Percentiles rank a stretch among this genome's conserved stretches.
These are phyloP conservation scores for Fonsecaea nubica DNA, from an alignment of 2,329 filamentous ascomycete species.

Conservation along the genomic window DNA sequence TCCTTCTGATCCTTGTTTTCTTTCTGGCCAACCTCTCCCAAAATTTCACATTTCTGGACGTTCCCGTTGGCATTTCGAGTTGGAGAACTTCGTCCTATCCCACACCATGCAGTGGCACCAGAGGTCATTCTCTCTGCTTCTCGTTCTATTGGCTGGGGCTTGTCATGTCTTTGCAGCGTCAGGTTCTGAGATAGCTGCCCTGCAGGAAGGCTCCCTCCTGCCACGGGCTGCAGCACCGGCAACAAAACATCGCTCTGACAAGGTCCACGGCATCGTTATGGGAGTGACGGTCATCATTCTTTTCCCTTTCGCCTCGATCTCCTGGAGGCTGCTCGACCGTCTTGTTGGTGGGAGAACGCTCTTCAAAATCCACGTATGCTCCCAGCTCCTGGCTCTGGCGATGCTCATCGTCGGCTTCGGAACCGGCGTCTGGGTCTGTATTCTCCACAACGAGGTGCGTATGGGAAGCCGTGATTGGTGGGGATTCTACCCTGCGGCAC, in stretches of 20 bases:
- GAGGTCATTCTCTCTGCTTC: not conserved
- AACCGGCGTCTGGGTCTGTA: not conserved
- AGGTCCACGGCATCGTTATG: not conserved
- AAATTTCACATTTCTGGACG: not conserved
- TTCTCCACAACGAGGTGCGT: not conserved
- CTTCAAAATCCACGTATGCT: not conserved
- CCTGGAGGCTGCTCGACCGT: not conserved
- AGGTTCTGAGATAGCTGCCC: not conserved
- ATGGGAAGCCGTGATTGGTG: not conserved
- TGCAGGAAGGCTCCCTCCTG: not conserved
- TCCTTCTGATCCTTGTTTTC: not conserved
- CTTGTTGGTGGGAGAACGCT: not conserved
- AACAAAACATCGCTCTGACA: slow-evolving; percentile 3
- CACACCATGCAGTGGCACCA: not conserved
- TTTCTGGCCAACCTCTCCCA: not conserved
- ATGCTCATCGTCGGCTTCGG: not conserved
- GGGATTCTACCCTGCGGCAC: not conserved
- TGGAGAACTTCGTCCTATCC: not conserved
- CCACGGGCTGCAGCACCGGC: not conserved
- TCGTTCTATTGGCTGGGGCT: not conserved
- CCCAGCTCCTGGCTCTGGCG: not conserved
- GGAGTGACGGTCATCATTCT: not conserved
- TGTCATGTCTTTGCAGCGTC: not conserved
- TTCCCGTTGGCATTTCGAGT: not conserved
- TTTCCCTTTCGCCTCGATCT: slow-evolving; percentile 6